Percentiles rank a stretch among this genome's conserved stretches.
phyloP scores from a whole-genome alignment of 495 filamentous ascomycete species.

The Rostrohypoxylon terebratum region DNA sequence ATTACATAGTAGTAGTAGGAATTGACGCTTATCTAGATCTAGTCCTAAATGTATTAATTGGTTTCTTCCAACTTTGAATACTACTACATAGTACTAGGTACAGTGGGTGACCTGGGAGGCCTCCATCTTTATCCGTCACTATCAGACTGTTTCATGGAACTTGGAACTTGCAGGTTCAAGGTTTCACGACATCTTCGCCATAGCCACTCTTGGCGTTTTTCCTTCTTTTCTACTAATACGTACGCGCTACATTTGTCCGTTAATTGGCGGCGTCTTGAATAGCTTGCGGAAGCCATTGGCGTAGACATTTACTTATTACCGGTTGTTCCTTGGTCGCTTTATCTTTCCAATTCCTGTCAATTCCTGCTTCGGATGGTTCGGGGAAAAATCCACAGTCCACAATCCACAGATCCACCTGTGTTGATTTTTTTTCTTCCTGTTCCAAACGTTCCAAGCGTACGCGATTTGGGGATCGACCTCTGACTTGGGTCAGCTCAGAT shows the following conservation, averaged over 20 bases:
- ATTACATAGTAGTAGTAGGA: neutral
- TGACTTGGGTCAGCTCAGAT: conserved; percentile 5
- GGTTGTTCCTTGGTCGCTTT: neutral
- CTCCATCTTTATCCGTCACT: conserved; percentile 23
- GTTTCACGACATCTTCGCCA: conserved; percentile 29
- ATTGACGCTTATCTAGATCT: conserved; percentile 23
- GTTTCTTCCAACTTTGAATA: too few relatives aligned
- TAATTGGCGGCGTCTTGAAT: neutral
- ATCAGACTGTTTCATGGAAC: conserved; percentile 9
- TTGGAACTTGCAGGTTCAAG: neutral
- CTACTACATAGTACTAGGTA: too few relatives aligned
- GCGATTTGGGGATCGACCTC: neutral
- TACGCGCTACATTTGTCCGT: neutral
- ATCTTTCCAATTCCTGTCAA: neutral
- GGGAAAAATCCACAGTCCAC: neutral
- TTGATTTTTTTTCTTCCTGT: neutral
- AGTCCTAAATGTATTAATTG: neutral
- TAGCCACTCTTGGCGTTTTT: conserved; percentile 43
- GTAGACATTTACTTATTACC: conserved; percentile 10
- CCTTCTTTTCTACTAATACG: too few relatives aligned
- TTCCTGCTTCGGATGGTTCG: conserved; percentile 23
- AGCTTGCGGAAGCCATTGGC: conserved; percentile 20
- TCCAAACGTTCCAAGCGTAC: neutral
- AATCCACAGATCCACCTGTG: too few relatives aligned
- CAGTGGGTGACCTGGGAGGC: conserved; percentile 31